phyloP scores from a whole-genome alignment of 2,329 filamentous ascomycete species.

The Microdochium trichocladiopsis region DNA sequence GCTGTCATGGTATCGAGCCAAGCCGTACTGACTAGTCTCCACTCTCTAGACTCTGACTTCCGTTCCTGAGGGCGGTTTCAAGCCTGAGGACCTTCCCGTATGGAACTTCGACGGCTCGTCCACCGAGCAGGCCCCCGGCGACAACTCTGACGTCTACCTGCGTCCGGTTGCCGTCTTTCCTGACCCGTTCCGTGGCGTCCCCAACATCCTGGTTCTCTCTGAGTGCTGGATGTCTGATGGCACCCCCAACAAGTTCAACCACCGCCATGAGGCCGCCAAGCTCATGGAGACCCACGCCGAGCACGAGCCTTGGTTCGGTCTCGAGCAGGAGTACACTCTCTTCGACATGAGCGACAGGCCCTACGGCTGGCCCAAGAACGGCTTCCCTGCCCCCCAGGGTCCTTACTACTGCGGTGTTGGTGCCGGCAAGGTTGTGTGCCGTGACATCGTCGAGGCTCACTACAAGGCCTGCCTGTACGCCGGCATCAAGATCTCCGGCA shows the following conservation, averaged over 20 bases:
- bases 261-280: conserved; percentile 83
- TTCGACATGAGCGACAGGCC: conserved; percentile 81
- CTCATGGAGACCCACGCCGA: conserved; percentile 82
- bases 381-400: conserved; percentile 87
- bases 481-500: conserved; percentile 89
- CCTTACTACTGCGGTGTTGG: conserved; percentile 99
- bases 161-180: conserved; percentile 83
- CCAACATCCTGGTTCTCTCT: conserved; percentile 90
- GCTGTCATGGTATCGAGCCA: not conserved
- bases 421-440: conserved; percentile 92
- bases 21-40: conserved; percentile 8
- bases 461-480: conserved; percentile 81
- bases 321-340: conserved; percentile 96
- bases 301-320: conserved; percentile 92
- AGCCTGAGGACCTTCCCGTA: conserved; percentile 43
- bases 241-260: conserved; percentile 97
- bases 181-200: conserved; percentile 81
- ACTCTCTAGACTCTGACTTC: conserved; percentile 38
- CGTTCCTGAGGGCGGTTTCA: conserved; percentile 33
- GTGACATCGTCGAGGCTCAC: conserved; percentile 94
- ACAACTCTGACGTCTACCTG: conserved; percentile 97
- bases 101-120: conserved; percentile 70
- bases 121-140: conserved; percentile 83
- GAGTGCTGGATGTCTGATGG: conserved; percentile 95
- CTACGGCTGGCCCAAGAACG: conserved; percentile 78